Base-by-base conservation (phyloP, 495 filamentous ascomycete species). In the Parmelia sp. region DNA sequence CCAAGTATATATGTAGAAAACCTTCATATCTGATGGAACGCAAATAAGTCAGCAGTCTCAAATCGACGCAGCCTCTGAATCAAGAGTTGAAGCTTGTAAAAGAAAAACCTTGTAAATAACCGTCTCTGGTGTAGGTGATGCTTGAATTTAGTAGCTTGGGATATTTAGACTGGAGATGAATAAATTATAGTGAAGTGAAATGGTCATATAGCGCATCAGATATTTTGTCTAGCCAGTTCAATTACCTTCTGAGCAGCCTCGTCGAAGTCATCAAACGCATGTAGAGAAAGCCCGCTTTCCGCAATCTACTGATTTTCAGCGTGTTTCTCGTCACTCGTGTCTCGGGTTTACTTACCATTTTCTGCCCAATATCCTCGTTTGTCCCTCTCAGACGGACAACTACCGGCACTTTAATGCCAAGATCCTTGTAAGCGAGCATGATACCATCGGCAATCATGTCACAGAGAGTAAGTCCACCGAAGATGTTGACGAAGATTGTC, bases 371-470 rank as follows among this genome's bases (percentile, higher is more conserved):
- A 69, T 83, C 82, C 74, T 96, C 90, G 67, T 91, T 92, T 55
- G 90, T 93, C 17, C 91, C 92, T 66, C 90, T 79, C 67, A 96
- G 78, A 67, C 92, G 82, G 57, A 96, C 92, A 47, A 96, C 89
- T 17, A 96, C 87, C 21, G 91, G 91, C 7, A 92, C 79, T 5
- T 74, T 74, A 73, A 90, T 83, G 3, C 82, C 74, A 71, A 94
- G 69, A 68, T 92, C 88, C 66, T 82, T 76, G 71, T 93, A 93
- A 12, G 90, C 90, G 68, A 90, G 62, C 42, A 95, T 80, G 55
- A 96, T 83, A 0, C 90, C 91, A 66, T 86, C 81, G 0, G 91
- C 92, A 71, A 96, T 96, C 90, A 96, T 94, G 68, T 92, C 90
- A 31, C 90, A 82, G 75, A 85, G 76, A 10, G 90, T 95, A 75